These are phyloP conservation scores for Trypethelium eluteriae DNA, from an alignment of 495 filamentous ascomycete species.

Conservation along the genomic window DNA sequence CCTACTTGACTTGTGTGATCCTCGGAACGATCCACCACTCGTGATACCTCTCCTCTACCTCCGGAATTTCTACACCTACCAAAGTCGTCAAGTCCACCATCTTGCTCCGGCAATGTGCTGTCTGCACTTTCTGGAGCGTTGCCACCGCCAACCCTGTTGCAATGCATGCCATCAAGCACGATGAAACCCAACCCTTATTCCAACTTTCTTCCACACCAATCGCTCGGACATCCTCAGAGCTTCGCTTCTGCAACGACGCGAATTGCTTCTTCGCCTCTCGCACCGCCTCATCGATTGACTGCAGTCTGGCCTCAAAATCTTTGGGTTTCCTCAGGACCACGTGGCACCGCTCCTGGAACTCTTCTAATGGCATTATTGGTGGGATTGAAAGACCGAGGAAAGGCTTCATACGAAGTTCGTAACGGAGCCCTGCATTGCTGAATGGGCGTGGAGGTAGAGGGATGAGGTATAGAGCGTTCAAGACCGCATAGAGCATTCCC, in stretches of 20 bases:
- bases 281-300: conserved; percentile 21
- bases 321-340: conserved; percentile 36
- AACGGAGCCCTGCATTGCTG: conserved; percentile 60
- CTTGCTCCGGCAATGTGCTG: conserved; percentile 16
- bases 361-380: conserved; percentile 58
- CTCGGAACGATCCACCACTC: conserved; percentile 76
- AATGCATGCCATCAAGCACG: conserved; percentile 32
- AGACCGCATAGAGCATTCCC: conserved; percentile 54
- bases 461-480: conserved; percentile 55
- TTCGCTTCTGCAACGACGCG: conserved; percentile 27
- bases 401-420: conserved; percentile 85
- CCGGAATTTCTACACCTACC: conserved; percentile 31
- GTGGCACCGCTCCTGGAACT: conserved; percentile 44
- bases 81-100: neutral
- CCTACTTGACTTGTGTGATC: conserved; percentile 31
- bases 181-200: conserved; percentile 23
- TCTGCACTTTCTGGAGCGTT: conserved; percentile 28
- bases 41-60: conserved; percentile 43
- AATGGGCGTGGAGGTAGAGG: conserved; percentile 57
- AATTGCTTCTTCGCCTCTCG: conserved; percentile 28
- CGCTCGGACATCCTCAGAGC: conserved; percentile 23
- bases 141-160: conserved; percentile 36
- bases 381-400: conserved; percentile 65
- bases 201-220: conserved; percentile 28
- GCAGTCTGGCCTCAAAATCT: conserved; percentile 1